Percentiles rank a stretch among this genome's conserved stretches.
These are phyloP conservation scores for Paxillus rubicundulus DNA, from an alignment of 768 basidiomycete species.

Conservation along the genomic window DNA sequence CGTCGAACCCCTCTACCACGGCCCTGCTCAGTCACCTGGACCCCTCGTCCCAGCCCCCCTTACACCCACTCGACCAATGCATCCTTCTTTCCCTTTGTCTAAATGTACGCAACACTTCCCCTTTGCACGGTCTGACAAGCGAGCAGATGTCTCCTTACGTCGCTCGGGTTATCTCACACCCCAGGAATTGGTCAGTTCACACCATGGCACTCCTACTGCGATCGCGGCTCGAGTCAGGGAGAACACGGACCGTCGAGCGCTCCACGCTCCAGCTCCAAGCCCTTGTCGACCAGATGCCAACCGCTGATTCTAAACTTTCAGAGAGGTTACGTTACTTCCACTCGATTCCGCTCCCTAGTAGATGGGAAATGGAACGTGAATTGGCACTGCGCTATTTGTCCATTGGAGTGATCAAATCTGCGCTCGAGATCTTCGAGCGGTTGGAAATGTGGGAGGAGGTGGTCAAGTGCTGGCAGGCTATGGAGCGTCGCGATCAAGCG, in stretches of 20 bases:
- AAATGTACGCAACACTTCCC: constrained; percentile 86
- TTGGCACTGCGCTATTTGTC: constrained; percentile 79
- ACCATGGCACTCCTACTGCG: constrained; percentile 95
- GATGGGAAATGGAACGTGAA: constrained; percentile 93
- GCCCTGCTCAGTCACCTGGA: constrained; percentile 68
- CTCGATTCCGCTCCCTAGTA: constrained; percentile 76
- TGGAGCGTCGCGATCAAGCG: constrained; percentile 79
- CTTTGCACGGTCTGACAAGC: constrained; percentile 82
- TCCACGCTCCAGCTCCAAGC: constrained; percentile 92
- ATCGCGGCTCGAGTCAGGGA: constrained; percentile 82
- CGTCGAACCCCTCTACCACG: constrained; percentile 51
- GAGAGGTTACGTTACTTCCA: constrained; percentile 84
- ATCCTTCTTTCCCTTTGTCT: constrained; percentile 90
- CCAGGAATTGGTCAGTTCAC: constrained; percentile 93
- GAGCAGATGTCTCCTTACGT: constrained; percentile 95
- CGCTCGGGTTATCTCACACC: constrained; percentile 82
- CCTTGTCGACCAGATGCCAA: constrained; percentile 95
- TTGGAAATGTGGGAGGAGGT: constrained; percentile 99
- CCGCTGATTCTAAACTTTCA: constrained; percentile 65
- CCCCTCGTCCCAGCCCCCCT: constrained; percentile 77
- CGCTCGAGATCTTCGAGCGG: constrained; percentile 89
- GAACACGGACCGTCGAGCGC: constrained; percentile 92
- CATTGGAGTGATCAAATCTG: constrained; percentile 85
- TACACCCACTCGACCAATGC: constrained; percentile 92
- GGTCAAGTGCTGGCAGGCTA: constrained; percentile 78